Percentiles rank a stretch among this genome's conserved stretches.
Conservation (phyloP, 768 basidiomycete genomes). For the Tulasnella sp. region DNA sequence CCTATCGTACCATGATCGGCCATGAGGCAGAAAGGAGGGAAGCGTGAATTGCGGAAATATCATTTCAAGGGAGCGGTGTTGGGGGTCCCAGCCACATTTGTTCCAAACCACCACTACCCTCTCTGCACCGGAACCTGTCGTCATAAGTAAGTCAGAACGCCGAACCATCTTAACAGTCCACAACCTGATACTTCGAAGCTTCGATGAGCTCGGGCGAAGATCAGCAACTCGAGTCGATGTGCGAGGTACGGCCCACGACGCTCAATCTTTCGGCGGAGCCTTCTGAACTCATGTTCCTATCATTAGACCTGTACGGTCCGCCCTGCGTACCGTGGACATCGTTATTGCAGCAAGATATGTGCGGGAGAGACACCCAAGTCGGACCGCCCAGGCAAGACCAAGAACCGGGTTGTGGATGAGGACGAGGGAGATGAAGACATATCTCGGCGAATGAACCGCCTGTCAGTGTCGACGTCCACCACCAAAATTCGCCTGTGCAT, state of each 20-base stretch:
- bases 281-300: background rate
- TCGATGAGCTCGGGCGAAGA: background rate
- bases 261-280: background rate
- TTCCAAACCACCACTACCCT: background rate
- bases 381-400: background rate
- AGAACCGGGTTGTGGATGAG: background rate
- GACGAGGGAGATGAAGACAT: background rate
- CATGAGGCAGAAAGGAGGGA: too few species aligned
- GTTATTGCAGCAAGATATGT: background rate
- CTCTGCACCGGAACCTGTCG: background rate
- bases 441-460: background rate
- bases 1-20: background rate
- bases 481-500: background rate
- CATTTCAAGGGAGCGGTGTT: background rate
- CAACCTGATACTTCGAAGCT: background rate
- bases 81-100: background rate
- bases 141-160: background rate
- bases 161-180: background rate
- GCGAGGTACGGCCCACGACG: background rate
- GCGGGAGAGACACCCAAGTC: background rate
- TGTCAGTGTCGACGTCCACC: background rate
- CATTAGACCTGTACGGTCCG: background rate
- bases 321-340: background rate
- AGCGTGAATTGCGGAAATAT: too few species aligned
- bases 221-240: background rate